Conservation (phyloP, 495 filamentous ascomycete species). For the Elasticomyces elasticus region DNA sequence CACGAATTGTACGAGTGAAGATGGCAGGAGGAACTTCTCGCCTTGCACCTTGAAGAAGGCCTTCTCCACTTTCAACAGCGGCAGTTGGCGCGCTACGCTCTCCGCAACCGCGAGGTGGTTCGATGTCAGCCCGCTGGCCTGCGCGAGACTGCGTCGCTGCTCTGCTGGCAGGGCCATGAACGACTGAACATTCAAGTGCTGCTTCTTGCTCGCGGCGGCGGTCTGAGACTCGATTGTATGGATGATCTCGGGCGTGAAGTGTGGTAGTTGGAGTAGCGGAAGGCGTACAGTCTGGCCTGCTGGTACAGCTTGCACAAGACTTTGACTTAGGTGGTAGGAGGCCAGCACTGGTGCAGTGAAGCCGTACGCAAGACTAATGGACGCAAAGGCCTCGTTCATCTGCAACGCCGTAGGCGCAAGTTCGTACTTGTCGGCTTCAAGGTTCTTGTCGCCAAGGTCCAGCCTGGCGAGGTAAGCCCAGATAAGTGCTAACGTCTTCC, state of each 20-base stretch:
- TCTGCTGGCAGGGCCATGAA: constrained; percentile 76
- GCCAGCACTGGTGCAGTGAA: constrained; percentile 71
- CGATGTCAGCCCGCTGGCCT: constrained; percentile 60
- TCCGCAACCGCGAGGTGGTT: constrained; percentile 67
- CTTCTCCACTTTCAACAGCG: constrained; percentile 74
- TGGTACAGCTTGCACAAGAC: constrained; percentile 77
- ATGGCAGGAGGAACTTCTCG: constrained; percentile 85
- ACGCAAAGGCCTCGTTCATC: constrained; percentile 74
- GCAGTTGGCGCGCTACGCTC: constrained; percentile 68
- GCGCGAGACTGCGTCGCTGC: constrained; percentile 56
- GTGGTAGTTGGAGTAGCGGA: constrained; percentile 83
- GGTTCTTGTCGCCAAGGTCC: constrained; percentile 57
- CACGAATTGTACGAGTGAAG: constrained; percentile 84
- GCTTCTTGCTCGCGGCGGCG: constrained; percentile 51
- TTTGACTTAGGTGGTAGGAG: constrained; percentile 72
- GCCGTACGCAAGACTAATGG: constrained; percentile 79
- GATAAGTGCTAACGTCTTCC: constrained; percentile 79
- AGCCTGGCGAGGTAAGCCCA: constrained; percentile 92
- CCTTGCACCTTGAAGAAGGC: constrained; percentile 98
- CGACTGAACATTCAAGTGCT: constrained; percentile 67
- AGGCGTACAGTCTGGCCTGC: constrained; percentile 52
- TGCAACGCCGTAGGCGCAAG: constrained; percentile 75
- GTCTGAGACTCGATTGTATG: constrained; percentile 51
- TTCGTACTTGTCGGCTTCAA: constrained; percentile 70
- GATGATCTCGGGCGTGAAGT: constrained; percentile 68